A percentile compares a stretch with the other conserved stretches of the same genome.
Conservation (phyloP, 495 filamentous ascomycete genomes). For the Peziza echinospora region DNA sequence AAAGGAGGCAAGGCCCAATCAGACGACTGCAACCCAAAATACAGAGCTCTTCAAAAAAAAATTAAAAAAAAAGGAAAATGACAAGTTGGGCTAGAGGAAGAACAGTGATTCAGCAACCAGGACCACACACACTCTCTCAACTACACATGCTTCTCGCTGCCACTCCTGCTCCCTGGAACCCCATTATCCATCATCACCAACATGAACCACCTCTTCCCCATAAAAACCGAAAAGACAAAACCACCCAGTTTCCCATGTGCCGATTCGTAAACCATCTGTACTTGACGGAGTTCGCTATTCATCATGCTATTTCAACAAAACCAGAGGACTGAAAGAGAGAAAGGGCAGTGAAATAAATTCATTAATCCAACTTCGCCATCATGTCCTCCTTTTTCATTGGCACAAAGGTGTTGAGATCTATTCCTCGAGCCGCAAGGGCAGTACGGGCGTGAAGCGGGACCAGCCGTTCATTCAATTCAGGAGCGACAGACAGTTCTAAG, state of each 20-base stretch:
- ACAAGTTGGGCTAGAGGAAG: too few species aligned
- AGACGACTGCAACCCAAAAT: too few species aligned
- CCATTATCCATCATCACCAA: too few species aligned
- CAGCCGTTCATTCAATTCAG: constrained; percentile 64
- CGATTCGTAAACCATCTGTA: not conserved
- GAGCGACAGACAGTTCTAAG: constrained; percentile 82
- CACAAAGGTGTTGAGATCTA: constrained; percentile 85
- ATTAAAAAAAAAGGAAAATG: too few species aligned
- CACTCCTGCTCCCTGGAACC: too few species aligned
- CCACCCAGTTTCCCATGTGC: not conserved
- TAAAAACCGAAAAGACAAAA: not conserved
- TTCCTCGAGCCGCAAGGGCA: constrained; percentile 47
- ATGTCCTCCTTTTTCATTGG: constrained; percentile 84
- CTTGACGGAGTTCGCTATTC: not conserved
- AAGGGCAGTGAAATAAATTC: not conserved
- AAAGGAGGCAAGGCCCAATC: too few species aligned
- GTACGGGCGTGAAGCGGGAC: constrained; percentile 65
- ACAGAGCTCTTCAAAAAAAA: too few species aligned
- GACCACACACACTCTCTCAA: not conserved
- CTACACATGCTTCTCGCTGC: too few species aligned
- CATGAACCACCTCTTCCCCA: not conserved
- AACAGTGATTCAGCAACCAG: too few species aligned
- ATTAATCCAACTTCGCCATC: constrained; percentile 93
- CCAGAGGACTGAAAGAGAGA: not conserved
- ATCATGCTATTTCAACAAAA: not conserved